phyloP scores from a whole-genome alignment of 176 grass and related monocot genomes.

The Cenchrus purpureus region DNA sequence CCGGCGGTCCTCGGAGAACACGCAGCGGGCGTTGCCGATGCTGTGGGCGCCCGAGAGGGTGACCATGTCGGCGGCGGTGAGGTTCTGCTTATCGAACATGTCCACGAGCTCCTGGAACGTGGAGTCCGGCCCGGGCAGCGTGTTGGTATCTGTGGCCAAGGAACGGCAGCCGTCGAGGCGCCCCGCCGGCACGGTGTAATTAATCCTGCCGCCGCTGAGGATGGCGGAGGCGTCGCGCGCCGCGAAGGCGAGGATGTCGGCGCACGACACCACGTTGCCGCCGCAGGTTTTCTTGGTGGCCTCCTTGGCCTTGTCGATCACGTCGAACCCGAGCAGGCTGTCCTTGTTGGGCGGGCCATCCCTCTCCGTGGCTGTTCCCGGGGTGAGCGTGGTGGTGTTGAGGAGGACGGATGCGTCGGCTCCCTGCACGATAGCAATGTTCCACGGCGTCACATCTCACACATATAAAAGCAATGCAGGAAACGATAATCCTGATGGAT shows the following conservation, averaged over 20 bases:
- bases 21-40: too few species aligned
- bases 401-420: conserved; percentile 14
- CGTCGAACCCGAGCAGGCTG: not conserved
- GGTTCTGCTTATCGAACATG: conserved; percentile 10
- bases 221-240: not conserved
- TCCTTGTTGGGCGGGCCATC: not conserved
- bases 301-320: not conserved
- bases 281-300: not conserved
- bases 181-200: rapidly evolving
- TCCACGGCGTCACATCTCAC: too few species aligned
- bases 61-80: not conserved
- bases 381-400: not conserved
- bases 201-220: not conserved
- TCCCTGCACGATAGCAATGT: not conserved
- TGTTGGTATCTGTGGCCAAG: not conserved
- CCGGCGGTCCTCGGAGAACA: too few species aligned
- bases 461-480: too few species aligned
- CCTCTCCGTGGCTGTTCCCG: not conserved
- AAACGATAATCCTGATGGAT: too few species aligned
- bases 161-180: not conserved
- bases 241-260: conserved; percentile 16
- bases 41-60: not conserved
- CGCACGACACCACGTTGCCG: not conserved
- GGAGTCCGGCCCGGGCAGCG: conserved; percentile 22
- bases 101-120: not conserved